Conservation (phyloP, 108 stramenopile species). For the Halocafeteria seosinensis region DNA sequence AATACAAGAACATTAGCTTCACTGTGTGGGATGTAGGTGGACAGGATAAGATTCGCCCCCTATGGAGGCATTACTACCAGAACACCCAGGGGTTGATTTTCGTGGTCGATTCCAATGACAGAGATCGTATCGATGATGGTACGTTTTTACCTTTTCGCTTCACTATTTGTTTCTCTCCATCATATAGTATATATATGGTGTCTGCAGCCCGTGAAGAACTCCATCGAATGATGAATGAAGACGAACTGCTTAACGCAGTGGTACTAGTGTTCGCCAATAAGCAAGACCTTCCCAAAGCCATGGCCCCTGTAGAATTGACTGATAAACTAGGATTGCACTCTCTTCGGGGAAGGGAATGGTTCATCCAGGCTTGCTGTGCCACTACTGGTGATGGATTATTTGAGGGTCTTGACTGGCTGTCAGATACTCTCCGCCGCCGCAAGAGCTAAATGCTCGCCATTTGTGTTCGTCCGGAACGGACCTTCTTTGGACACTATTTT, state of each 20-base stretch:
- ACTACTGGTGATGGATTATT: constrained; percentile 23
- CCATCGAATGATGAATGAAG: constrained; percentile 41
- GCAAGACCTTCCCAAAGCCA: constrained; percentile 32
- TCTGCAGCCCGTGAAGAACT: constrained; percentile 25
- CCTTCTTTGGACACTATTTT: too few relatives aligned
- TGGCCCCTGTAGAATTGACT: constrained; percentile 5
- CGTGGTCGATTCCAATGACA: constrained; percentile 88
- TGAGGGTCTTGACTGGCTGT: constrained; percentile 25
- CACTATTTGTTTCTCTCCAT: background rate
- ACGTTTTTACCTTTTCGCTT: background rate
- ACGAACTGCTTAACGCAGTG: constrained; percentile 16
- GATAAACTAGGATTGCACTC: constrained; percentile 5
- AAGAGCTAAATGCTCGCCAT: too few relatives aligned
- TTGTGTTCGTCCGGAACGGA: too few relatives aligned
- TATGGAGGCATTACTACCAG: constrained; percentile 98
- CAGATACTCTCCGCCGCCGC: background rate
- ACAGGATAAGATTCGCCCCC: constrained; percentile 89
- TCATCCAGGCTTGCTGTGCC: constrained; percentile 16
- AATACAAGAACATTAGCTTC: constrained; percentile 82
- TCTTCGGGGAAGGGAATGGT: constrained; percentile 6
- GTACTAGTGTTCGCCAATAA: constrained; percentile 37
- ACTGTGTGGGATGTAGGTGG: constrained; percentile 97
- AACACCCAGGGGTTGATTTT: constrained; percentile 93
- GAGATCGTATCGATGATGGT: constrained; percentile 71
- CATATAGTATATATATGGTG: background rate